Conservation (phyloP, 2,329 filamentous ascomycete species). For the Didymellaceae sp. region DNA sequence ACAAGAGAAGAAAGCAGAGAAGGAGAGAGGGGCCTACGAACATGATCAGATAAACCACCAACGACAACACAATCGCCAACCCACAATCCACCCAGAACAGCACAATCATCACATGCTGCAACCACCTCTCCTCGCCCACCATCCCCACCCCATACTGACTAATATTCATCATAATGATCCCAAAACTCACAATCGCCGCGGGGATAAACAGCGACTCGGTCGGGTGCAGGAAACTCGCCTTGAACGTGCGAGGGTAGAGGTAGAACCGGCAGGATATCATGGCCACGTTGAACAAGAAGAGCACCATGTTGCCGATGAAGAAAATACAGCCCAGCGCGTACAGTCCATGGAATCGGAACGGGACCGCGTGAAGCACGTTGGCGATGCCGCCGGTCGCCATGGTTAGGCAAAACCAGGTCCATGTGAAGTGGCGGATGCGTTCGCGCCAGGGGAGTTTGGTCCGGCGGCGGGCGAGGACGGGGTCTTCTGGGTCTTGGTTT, state of each 20-base stretch:
- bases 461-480: background rate
- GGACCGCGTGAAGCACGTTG: conserved; percentile 62
- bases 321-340: conserved; percentile 57
- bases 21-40: conserved; percentile 62
- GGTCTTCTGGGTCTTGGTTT: no score
- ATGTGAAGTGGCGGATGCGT: conserved; percentile 69
- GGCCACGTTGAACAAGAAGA: conserved; percentile 74
- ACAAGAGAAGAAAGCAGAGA: background rate
- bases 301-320: conserved; percentile 57
- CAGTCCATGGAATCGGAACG: conserved; percentile 53
- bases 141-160: conserved; percentile 72
- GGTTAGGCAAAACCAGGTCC: conserved; percentile 80
- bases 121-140: conserved; percentile 61
- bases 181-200: conserved; percentile 70
- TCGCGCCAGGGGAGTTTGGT: conserved; percentile 37
- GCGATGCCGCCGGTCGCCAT: conserved; percentile 68
- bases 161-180: conserved; percentile 68
- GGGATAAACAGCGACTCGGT: conserved; percentile 81
- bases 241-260: conserved; percentile 72
- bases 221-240: conserved; percentile 74
- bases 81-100: conserved; percentile 78
- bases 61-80: conserved; percentile 70
- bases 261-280: conserved; percentile 73
- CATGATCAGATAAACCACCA: conserved; percentile 75
- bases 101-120: conserved; percentile 63